phyloP scores from a whole-genome alignment of 1,139 yeast genomes.

The Geotrichum carabidarum region DNA sequence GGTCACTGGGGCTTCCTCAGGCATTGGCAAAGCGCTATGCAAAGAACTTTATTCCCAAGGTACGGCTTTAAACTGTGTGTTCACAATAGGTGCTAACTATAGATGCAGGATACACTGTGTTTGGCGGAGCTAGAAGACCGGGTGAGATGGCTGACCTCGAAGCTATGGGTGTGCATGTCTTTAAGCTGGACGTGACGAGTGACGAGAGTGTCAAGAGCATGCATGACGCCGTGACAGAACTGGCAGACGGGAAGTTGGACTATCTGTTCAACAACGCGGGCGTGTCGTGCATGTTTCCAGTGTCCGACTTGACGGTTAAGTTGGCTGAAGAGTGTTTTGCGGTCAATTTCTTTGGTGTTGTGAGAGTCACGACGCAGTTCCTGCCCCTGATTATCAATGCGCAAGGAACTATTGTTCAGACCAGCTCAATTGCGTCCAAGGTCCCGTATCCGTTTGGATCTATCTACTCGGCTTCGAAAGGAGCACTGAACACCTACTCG shows the following conservation, averaged over 20 bases:
- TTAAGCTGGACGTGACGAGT: constrained; percentile 51
- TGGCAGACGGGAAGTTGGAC: constrained; percentile 50
- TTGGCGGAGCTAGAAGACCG: constrained; percentile 67
- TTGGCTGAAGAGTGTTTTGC: constrained; percentile 51
- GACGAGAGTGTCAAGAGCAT: constrained; percentile 47
- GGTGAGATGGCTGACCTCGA: constrained; percentile 55
- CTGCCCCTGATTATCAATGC: constrained; percentile 55
- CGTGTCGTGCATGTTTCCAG: constrained; percentile 63
- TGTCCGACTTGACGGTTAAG: constrained; percentile 59
- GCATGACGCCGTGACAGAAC: constrained; percentile 39
- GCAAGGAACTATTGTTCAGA: constrained; percentile 66
- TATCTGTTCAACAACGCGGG: constrained; percentile 67
- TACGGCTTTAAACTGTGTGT: not conserved
- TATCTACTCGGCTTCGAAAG: constrained; percentile 63
- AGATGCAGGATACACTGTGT: constrained; percentile 52
- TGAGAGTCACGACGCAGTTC: constrained; percentile 58
- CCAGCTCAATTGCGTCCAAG: constrained; percentile 67
- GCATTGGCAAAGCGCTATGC: constrained; percentile 68
- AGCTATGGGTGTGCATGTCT: constrained; percentile 38
- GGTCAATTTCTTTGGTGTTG: constrained; percentile 67
- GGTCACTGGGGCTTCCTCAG: constrained; percentile 79
- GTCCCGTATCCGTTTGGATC: constrained; percentile 70
- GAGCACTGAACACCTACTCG: constrained; percentile 71
- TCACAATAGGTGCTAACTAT: not conserved
- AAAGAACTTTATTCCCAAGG: constrained; percentile 53